These are phyloP conservation scores for Trebouxia sp. DNA, from an alignment of 139 green algal genomes.

Conservation along the genomic window DNA sequence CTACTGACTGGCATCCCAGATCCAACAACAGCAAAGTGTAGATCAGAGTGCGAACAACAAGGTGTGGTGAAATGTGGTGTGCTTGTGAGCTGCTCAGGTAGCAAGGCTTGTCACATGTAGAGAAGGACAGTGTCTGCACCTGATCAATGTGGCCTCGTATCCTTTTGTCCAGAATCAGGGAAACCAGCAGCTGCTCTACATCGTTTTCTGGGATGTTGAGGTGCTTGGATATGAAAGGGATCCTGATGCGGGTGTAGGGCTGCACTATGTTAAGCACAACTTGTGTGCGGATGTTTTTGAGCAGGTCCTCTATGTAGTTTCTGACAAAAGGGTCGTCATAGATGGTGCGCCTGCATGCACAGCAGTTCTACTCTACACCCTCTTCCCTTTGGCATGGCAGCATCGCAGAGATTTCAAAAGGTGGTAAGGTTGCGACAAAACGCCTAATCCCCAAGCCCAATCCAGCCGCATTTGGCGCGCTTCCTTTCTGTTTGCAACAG, in stretches of 20 bases:
- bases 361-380: too few species aligned
- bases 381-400: too few species aligned
- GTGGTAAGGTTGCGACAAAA: too few species aligned
- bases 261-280: conserved; percentile 90
- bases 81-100: too few species aligned
- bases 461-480: too few species aligned
- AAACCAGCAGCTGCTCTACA: conserved; percentile 93
- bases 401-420: too few species aligned
- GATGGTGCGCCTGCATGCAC: conserved; percentile 80
- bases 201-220: conserved; percentile 91
- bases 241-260: conserved; percentile 90
- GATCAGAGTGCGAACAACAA: background rate
- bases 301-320: conserved; percentile 95
- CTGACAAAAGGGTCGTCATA: conserved; percentile 97
- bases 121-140: too few species aligned
- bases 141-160: conserved; percentile 94
- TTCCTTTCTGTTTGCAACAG: too few species aligned
- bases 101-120: too few species aligned
- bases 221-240: conserved; percentile 87
- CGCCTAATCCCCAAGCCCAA: too few species aligned
- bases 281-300: conserved; percentile 94
- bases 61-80: too few species aligned
- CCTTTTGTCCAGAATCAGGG: conserved; percentile 90
- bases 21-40: background rate
- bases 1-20: too few species aligned